These are phyloP conservation scores for Boletales sp. DNA, from an alignment of 768 basidiomycete species.

Conservation along the genomic window DNA sequence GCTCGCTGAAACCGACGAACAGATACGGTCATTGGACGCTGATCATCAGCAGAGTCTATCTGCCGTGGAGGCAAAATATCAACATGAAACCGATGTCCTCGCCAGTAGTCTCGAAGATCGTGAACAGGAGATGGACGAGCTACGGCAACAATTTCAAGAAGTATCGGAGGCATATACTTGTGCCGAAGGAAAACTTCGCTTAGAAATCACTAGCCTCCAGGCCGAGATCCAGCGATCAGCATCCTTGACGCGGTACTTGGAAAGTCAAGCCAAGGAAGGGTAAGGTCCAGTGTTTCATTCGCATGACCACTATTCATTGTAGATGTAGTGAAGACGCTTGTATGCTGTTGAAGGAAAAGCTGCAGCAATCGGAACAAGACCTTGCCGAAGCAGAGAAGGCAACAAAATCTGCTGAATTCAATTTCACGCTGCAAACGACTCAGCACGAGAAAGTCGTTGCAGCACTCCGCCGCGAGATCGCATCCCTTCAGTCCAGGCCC, in stretches of 20 bases:
- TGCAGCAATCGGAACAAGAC: constrained; percentile 39
- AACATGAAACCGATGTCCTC: constrained; percentile 33
- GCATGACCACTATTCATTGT: constrained; percentile 3
- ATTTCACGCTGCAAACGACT: constrained; percentile 57
- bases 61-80: constrained; percentile 34
- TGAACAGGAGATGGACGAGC: constrained; percentile 28
- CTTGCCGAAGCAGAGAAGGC: constrained; percentile 54
- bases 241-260: constrained; percentile 59
- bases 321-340: constrained; percentile 46
- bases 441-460: constrained; percentile 66
- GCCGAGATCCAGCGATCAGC: constrained; percentile 63
- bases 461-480: constrained; percentile 56
- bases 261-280: constrained; percentile 64
- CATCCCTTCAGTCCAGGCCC: constrained; percentile 47
- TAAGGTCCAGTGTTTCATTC: constrained; percentile 24
- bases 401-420: constrained; percentile 60
- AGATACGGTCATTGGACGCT: constrained; percentile 25
- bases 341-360: constrained; percentile 36
- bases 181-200: constrained; percentile 28
- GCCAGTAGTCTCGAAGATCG: constrained; percentile 37
- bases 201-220: constrained; percentile 53
- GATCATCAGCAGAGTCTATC: constrained; percentile 16
- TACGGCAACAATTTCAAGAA: constrained; percentile 38
- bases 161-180: constrained; percentile 33
- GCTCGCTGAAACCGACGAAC: constrained; percentile 24